Evolutionary conservation across 495 filamentous ascomycete species (phyloP).

Genomic region (Penicillium canariense): DNA sequence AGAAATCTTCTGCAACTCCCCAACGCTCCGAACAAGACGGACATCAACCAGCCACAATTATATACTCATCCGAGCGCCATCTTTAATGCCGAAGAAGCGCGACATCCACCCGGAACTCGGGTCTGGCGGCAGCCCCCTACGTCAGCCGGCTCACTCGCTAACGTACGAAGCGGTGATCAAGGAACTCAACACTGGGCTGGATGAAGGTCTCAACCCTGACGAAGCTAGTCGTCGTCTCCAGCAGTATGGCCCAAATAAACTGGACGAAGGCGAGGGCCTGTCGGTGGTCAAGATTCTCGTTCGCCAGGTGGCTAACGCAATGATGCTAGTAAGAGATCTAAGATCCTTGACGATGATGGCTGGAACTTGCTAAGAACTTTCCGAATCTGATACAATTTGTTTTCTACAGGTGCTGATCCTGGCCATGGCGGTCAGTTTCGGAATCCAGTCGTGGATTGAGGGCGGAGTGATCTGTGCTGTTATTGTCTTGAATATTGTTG

Average conservation of each 20-base stretch:
- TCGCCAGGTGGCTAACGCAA: constrained; percentile 64
- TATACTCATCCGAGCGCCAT: no score
- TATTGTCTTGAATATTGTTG: constrained; percentile 63
- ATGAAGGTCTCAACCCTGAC: constrained; percentile 56
- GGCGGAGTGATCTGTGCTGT: constrained; percentile 65
- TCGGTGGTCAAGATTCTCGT: constrained; percentile 57
- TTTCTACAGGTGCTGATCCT: constrained; percentile 60
- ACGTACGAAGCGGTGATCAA: no score
- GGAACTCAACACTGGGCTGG: no score
- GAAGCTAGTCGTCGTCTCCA: constrained; percentile 57
- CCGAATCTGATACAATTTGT: no score
- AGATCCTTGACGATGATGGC: neutral
- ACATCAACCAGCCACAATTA: no score
- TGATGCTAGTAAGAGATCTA: constrained; percentile 52
- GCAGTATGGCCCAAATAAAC: constrained; percentile 58
- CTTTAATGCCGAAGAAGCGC: no score
- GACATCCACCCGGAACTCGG: no score
- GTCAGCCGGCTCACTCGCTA: no score
- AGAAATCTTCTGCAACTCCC: no score
- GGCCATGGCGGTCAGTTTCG: constrained; percentile 69
- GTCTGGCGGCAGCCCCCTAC: no score
- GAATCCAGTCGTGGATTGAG: constrained; percentile 68
- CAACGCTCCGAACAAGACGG: no score
- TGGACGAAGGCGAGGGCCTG: constrained; percentile 59
- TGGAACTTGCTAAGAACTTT: no score